Evolutionary conservation across 768 basidiomycete species (phyloP).

Genomic region (Termitomyces titanicus): DNA sequence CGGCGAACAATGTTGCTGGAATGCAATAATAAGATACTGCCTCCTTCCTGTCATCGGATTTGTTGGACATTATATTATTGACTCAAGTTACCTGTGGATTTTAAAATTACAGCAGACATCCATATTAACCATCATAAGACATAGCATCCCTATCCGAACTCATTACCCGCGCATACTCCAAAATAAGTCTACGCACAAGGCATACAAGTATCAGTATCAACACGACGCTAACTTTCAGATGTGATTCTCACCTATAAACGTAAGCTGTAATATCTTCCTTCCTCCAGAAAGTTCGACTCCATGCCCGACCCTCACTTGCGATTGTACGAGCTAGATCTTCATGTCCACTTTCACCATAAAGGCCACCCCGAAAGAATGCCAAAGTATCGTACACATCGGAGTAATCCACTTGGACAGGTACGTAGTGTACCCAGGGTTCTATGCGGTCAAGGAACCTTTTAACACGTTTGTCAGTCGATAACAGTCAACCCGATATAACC

Average conservation of each 20-base stretch:
- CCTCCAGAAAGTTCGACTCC: conserved; percentile 45
- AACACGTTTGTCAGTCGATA: not conserved
- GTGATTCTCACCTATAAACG: conserved; percentile 34
- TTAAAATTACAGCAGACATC: conserved; percentile 19
- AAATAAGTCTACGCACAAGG: conserved; percentile 17
- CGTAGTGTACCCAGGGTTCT: conserved; percentile 62
- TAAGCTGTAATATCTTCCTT: conserved; percentile 48
- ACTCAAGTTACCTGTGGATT: not conserved
- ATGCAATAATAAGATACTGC: not conserved
- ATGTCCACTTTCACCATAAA: conserved; percentile 44
- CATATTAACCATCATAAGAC: conserved; percentile 17
- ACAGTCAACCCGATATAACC: not conserved
- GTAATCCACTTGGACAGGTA: conserved; percentile 54
- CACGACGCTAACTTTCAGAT: not conserved
- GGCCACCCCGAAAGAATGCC: conserved; percentile 57
- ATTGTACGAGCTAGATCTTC: conserved; percentile 41
- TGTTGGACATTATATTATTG: not conserved
- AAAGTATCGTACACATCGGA: conserved; percentile 61
- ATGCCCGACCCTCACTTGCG: conserved; percentile 15
- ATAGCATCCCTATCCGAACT: conserved; percentile 25
- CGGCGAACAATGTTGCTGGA: not conserved
- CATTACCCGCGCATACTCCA: conserved; percentile 28
- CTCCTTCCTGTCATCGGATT: not conserved
- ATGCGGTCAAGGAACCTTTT: conserved; percentile 21
- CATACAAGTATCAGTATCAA: not conserved